Base-by-base conservation (phyloP, 2,329 filamentous ascomycete genomes). In the Curvularia spicifera region DNA sequence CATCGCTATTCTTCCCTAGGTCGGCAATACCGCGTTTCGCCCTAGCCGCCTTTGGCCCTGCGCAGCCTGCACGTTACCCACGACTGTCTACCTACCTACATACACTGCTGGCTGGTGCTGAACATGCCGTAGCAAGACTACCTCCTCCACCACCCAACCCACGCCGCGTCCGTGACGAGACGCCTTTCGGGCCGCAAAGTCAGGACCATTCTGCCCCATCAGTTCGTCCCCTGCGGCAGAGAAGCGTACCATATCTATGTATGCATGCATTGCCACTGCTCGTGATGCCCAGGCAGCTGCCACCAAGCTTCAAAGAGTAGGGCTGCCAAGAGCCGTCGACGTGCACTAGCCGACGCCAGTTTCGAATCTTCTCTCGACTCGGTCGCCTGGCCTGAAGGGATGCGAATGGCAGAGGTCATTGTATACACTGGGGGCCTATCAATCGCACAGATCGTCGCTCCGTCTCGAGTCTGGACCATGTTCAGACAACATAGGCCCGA, bases 401-500 rank as follows among this genome's bases (percentile, higher is more conserved):
- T 33, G 7, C 18, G n/a, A 46, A 22, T n/a, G 18, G 26, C 44
- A 46, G 3, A 46, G 13, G n/a, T 22, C 26, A 29, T n/a, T 20
- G 44, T 37, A 49, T 18, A 28, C 47, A 20, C 15, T 13, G 28
- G 28, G 24, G n/a, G 24, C 44, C 44, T 46, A 46, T 46, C 28
- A n/a, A n/a, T 5, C 18, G 10, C 44, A 39, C 13, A 28, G 47
- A 49, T 49, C 47, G 47, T 29, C 47, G 47, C 33, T 28, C 37
- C 31, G 47, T 39, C 47, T 39, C 22, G 33, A 49, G 47, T 49
- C 47, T 49, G 47, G 47, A 13, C 47, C 47, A 28, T 28, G 47
- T 49, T 49, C 47, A 49, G 20, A 49, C 22, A 20, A 15, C 8
- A 39, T 39, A 49, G 47, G 47, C 47, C 47, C 47, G 47, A 49